Evolutionary conservation across 768 basidiomycete species (phyloP).

Genomic region (Leccinellum rugosiceps): DNA sequence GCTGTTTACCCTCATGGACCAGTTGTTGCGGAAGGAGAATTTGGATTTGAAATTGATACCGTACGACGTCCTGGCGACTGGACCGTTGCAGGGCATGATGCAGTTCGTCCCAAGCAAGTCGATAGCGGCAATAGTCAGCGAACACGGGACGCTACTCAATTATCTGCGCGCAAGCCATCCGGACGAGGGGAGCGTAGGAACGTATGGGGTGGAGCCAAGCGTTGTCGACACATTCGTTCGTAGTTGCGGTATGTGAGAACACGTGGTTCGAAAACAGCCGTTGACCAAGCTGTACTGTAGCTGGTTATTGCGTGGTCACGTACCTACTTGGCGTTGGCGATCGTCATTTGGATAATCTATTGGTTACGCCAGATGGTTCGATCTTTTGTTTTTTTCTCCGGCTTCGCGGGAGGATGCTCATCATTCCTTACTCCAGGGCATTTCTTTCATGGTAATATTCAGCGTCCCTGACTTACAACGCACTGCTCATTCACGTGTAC

Average conservation of each 20-base stretch:
- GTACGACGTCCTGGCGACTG: conserved; percentile 92
- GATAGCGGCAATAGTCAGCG: conserved; percentile 90
- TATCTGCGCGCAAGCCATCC: conserved; percentile 85
- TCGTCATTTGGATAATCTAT: conserved; percentile 92
- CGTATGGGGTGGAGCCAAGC: conserved; percentile 89
- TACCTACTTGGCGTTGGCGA: conserved; percentile 97
- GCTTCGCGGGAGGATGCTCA: background rate
- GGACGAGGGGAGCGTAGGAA: conserved; percentile 92
- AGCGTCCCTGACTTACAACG: background rate
- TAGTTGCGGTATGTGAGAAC: conserved; percentile 74
- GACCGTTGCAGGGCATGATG: conserved; percentile 88
- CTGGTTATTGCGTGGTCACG: conserved; percentile 97
- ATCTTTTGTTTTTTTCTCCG: background rate
- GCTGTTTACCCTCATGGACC: conserved; percentile 98
- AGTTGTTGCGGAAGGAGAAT: conserved; percentile 89
- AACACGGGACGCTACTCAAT: conserved; percentile 83
- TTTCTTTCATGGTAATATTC: conserved; percentile 90
- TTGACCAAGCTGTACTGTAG: conserved; percentile 47
- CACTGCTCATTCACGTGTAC: conserved; percentile 8
- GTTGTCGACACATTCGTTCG: conserved; percentile 96
- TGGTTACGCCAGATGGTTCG: conserved; percentile 87
- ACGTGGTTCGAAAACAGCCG: background rate
- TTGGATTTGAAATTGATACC: conserved; percentile 88
- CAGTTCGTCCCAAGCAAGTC: conserved; percentile 97
- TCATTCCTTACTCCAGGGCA: conserved; percentile 49